Percentiles rank a stretch among this genome's conserved stretches.
Conservation (phyloP, 2,329 filamentous ascomycete species). For the Sporothrix pseudoabietina region DNA sequence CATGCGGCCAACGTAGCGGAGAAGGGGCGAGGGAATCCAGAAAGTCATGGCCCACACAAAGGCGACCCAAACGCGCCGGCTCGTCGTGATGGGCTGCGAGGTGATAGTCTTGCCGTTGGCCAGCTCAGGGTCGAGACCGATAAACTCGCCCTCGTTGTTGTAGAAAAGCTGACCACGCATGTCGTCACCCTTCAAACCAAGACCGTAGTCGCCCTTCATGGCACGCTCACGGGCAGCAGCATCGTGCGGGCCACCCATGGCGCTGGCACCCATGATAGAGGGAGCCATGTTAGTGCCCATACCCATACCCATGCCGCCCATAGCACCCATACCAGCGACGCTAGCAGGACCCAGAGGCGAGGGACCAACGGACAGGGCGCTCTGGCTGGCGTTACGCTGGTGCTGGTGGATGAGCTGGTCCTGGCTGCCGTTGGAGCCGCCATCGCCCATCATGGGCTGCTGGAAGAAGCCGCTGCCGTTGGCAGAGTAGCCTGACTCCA, state of each 20-base stretch:
- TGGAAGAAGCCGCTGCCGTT: constrained; percentile 71
- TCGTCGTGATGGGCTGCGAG: constrained; percentile 63
- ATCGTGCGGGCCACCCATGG: constrained; percentile 43
- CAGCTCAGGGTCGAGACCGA: constrained; percentile 74
- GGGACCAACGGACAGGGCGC: constrained; percentile 49
- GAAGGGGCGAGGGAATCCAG: constrained; percentile 86
- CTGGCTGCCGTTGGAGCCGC: constrained; percentile 66
- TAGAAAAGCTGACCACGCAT: constrained; percentile 75
- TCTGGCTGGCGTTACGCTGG: constrained; percentile 59
- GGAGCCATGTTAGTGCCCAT: constrained; percentile 56
- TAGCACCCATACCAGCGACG: constrained; percentile 46
- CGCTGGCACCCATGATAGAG: constrained; percentile 38
- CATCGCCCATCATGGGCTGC: constrained; percentile 59
- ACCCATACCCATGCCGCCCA: constrained; percentile 22
- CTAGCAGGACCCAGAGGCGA: constrained; percentile 37
- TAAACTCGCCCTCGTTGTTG: constrained; percentile 67
- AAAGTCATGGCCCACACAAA: constrained; percentile 87
- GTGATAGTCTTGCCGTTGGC: constrained; percentile 76
- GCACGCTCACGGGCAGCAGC: constrained; percentile 45
- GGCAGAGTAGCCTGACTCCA: constrained; percentile 74
- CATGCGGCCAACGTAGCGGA: constrained; percentile 88
- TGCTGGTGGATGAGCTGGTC: constrained; percentile 66
- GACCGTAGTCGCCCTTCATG: constrained; percentile 77
- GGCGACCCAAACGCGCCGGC: constrained; percentile 75
- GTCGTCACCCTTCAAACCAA: constrained; percentile 82